These are phyloP conservation scores for Umbelopsis isabellina DNA, from an alignment of 192 early-diverging fungal genomes.

Conservation along the genomic window DNA sequence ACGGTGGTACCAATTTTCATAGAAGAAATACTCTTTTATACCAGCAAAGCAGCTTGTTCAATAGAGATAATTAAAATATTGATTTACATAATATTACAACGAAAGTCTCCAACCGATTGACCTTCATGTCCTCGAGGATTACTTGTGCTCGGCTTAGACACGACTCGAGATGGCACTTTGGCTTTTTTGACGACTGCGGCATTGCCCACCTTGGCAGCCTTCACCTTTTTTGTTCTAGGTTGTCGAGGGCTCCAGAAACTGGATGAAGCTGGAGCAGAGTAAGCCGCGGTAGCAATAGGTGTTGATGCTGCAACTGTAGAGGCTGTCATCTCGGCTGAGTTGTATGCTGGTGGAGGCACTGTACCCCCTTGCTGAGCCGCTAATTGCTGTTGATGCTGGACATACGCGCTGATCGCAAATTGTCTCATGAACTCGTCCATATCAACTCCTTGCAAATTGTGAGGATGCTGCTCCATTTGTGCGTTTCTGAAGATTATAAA, in stretches of 20 bases:
- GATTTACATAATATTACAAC: slow-evolving; percentile 21
- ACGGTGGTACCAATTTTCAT: no score
- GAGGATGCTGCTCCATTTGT: slow-evolving; percentile 7
- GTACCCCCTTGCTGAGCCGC: background rate
- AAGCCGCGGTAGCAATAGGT: background rate
- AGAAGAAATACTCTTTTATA: background rate
- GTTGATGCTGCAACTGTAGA: background rate
- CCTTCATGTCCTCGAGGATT: slow-evolving; percentile 18
- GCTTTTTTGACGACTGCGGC: slow-evolving; percentile 2
- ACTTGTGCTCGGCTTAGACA: background rate
- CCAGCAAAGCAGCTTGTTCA: background rate
- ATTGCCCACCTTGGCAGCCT: background rate
- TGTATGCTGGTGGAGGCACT: slow-evolving; percentile 8
- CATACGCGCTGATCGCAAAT: background rate
- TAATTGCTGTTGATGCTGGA: slow-evolving; percentile 1
- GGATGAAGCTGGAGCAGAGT: background rate
- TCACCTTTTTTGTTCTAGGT: slow-evolving; percentile 1
- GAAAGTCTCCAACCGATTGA: slow-evolving; percentile 9
- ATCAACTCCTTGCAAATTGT: slow-evolving; percentile 9
- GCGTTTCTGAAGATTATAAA: background rate
- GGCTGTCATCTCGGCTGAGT: slow-evolving; percentile 1
- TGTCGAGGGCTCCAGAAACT: slow-evolving; percentile 9
- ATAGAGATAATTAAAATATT: background rate
- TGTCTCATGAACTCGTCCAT: slow-evolving; percentile 1
- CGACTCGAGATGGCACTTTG: slow-evolving; percentile 4